These are phyloP conservation scores for Limtongia smithiae DNA, from an alignment of 805 yeast species.

Conservation along the genomic window DNA sequence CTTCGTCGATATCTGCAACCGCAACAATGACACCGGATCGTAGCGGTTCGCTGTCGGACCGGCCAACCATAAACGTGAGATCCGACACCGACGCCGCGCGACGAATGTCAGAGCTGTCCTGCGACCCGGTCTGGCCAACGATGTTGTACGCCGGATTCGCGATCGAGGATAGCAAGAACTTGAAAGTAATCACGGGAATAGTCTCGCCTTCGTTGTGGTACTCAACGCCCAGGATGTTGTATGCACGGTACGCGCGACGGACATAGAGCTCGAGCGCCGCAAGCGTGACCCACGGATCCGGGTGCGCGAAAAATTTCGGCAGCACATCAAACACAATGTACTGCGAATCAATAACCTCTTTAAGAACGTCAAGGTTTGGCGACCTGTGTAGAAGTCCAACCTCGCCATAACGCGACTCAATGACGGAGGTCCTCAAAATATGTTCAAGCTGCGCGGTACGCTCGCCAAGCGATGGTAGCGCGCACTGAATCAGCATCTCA, in stretches of 20 bases:
- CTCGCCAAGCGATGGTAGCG: slow-evolving; percentile 92
- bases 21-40: slow-evolving; percentile 85
- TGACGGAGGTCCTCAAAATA: slow-evolving; percentile 85
- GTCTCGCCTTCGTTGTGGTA: slow-evolving; percentile 49
- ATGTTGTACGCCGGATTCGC: slow-evolving; percentile 72
- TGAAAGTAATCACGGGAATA: slow-evolving; percentile 79
- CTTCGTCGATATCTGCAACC: slow-evolving; percentile 78
- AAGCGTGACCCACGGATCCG: slow-evolving; percentile 82
- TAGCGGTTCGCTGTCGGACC: slow-evolving; percentile 57
- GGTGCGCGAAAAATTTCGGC: slow-evolving; percentile 79
- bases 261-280: slow-evolving; percentile 97
- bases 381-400: slow-evolving; percentile 67
- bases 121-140: slow-evolving; percentile 30
- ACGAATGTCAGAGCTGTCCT: slow-evolving; percentile 41
- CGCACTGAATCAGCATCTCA: slow-evolving; percentile 93
- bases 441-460: slow-evolving; percentile 97
- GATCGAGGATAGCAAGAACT: slow-evolving; percentile 75
- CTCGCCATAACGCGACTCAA: slow-evolving; percentile 85
- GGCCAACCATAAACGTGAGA: slow-evolving; percentile 75
- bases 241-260: slow-evolving; percentile 95
- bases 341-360: slow-evolving; percentile 93
- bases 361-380: slow-evolving; percentile 75
- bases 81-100: slow-evolving; percentile 93
- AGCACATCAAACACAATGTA: slow-evolving; percentile 95
- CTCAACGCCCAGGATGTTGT: slow-evolving; percentile 72